Percentiles rank a stretch among this genome's conserved stretches.
phyloP scores from a whole-genome alignment of 805 yeast genomes.

The Yamadazyma scolyti region DNA sequence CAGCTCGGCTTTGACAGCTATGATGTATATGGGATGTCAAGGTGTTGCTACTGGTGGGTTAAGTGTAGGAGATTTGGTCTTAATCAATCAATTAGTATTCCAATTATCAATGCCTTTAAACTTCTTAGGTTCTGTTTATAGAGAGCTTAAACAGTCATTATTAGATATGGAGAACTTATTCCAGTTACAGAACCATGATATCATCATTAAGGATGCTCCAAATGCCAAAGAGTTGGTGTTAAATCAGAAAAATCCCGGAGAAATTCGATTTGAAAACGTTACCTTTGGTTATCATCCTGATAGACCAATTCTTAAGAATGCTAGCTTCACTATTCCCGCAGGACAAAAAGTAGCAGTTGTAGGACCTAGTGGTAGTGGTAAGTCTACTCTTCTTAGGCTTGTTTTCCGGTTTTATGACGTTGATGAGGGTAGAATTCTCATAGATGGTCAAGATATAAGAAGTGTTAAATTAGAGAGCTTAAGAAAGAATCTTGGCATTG shows the following conservation, averaged over 20 bases:
- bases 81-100: slow-evolving; percentile 93
- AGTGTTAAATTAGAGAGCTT: slow-evolving; percentile 72
- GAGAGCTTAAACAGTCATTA: slow-evolving; percentile 89
- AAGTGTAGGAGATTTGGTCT: slow-evolving; percentile 91
- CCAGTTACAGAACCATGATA: slow-evolving; percentile 71
- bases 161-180: slow-evolving; percentile 95
- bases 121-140: slow-evolving; percentile 90
- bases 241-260: slow-evolving; percentile 51
- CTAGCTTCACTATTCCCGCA: slow-evolving; percentile 81
- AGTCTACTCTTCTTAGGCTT: slow-evolving; percentile 80
- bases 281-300: slow-evolving; percentile 90
- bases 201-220: slow-evolving; percentile 60
- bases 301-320: slow-evolving; percentile 78
- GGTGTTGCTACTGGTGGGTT: slow-evolving; percentile 83
- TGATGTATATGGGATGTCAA: slow-evolving; percentile 97
- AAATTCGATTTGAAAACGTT: slow-evolving; percentile 84
- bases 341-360: slow-evolving; percentile 92
- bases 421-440: slow-evolving; percentile 65
- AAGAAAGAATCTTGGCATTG: slow-evolving; percentile 78
- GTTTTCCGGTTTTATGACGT: slow-evolving; percentile 91
- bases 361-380: slow-evolving; percentile 96
- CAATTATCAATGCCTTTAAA: slow-evolving; percentile 93
- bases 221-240: slow-evolving; percentile 60
- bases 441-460: slow-evolving; percentile 86
- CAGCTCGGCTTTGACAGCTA: slow-evolving; percentile 85